Evolutionary conservation across 179 eudicot genomes (phyloP).

Genomic region (Vitellaria paradoxa): DNA sequence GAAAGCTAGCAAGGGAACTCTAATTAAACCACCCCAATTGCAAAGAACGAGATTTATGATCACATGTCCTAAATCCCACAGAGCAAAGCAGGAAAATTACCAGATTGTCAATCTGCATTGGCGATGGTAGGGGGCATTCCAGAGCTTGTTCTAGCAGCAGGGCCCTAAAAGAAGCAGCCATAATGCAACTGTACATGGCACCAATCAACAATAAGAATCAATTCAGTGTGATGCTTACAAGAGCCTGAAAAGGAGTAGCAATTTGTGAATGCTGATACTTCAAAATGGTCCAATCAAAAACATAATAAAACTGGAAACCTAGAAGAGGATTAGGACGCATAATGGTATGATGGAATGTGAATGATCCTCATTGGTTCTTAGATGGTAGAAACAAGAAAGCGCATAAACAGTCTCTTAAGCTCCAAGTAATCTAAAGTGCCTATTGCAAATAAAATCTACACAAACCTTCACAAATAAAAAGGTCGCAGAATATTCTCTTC

Average conservation of each 20-base stretch:
- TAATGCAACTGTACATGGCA: not conserved
- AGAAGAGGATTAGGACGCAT: not conserved
- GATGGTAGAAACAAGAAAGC: not conserved
- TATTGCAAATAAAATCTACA: not conserved
- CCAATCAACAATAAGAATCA: not conserved
- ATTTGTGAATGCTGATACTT: not conserved
- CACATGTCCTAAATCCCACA: not conserved
- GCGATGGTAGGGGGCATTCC: conserved; percentile 11
- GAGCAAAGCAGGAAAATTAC: conserved; percentile 31
- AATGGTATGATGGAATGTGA: not conserved
- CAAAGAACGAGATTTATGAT: not conserved
- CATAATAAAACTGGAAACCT: not conserved
- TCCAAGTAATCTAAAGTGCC: not conserved
- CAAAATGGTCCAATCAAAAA: not conserved
- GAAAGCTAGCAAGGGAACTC: not conserved
- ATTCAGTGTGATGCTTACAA: not conserved
- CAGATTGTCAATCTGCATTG: conserved; percentile 52
- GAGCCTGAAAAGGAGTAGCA: not conserved
- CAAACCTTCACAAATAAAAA: conserved; percentile 84
- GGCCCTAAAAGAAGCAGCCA: not conserved
- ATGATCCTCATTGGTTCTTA: no score
- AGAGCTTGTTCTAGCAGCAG: not conserved
- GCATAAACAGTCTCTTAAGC: not conserved
- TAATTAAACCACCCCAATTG: not conserved
- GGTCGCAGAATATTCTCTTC: conserved; percentile 79